phyloP scores from a whole-genome alignment of 192 early-diverging fungal species.

The Endogone sp. region DNA sequence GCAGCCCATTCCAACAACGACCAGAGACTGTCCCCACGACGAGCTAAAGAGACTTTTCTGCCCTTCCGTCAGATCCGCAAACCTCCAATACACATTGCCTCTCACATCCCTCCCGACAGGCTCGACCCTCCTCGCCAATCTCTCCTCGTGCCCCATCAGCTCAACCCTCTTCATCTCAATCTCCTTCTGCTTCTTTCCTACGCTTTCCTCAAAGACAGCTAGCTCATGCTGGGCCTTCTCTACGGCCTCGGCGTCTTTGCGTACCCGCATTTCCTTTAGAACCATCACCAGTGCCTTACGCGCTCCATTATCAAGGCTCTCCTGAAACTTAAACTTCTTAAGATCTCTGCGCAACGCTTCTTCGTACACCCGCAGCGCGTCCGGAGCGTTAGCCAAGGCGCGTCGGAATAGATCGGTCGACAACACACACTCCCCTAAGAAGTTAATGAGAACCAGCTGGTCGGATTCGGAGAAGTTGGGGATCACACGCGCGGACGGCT shows the following conservation, averaged over 20 bases:
- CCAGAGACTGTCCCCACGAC: neutral
- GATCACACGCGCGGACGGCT: neutral
- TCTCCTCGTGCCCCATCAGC: neutral
- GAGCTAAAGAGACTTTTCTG: neutral
- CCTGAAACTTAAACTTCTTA: neutral
- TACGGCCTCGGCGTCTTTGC: neutral
- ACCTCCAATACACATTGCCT: neutral
- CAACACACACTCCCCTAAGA: neutral
- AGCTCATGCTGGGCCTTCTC: neutral
- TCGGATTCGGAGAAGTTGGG: neutral
- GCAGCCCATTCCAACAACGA: neutral
- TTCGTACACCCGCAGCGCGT: neutral
- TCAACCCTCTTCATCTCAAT: neutral
- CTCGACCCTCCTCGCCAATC: neutral
- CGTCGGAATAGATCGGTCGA: neutral
- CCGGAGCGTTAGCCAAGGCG: neutral
- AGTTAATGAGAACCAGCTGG: neutral
- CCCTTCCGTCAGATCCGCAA: neutral
- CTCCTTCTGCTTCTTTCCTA: neutral
- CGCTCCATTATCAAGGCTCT: neutral
- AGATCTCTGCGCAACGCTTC: neutral
- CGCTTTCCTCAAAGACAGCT: neutral
- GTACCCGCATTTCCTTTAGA: neutral
- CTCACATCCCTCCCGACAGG: neutral
- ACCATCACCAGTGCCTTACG: neutral